A percentile compares a stretch with the other conserved stretches of the same genome.
These are phyloP conservation scores for Dendrobium nobile DNA, from an alignment of 106 monocot species.

Conservation along the genomic window DNA sequence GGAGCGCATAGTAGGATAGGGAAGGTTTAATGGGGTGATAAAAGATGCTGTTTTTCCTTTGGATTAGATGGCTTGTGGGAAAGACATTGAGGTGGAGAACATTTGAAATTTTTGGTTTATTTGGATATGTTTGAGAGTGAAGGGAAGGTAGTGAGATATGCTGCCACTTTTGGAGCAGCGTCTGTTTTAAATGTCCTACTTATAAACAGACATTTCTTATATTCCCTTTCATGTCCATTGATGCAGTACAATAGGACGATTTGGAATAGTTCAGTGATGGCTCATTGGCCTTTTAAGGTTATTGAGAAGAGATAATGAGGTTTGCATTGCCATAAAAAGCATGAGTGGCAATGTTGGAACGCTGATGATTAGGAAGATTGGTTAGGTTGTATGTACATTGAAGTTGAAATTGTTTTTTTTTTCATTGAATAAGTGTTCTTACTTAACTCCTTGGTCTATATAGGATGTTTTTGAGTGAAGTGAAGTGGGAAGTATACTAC, in stretches of 20 bases:
- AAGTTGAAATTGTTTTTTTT: not conserved
- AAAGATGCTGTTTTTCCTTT: not conserved
- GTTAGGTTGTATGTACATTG: not conserved
- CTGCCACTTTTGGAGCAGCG: too few relatives aligned
- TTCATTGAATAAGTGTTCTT: not conserved
- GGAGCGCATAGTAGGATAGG: not conserved
- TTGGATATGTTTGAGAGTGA: not conserved
- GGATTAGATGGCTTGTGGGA: not conserved
- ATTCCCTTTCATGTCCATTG: too few relatives aligned
- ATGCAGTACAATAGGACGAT: too few relatives aligned
- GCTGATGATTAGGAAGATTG: not conserved
- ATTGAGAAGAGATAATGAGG: too few relatives aligned
- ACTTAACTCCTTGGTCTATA: not conserved
- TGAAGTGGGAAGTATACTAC: not conserved
- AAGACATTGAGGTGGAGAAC: not conserved
- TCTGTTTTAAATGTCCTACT: too few relatives aligned
- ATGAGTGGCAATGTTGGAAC: not conserved
- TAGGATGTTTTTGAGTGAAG: not conserved
- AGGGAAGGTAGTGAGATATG: not conserved
- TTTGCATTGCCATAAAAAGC: not conserved
- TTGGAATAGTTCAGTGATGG: too few relatives aligned
- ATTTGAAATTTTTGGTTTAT: not conserved
- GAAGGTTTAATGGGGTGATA: not conserved
- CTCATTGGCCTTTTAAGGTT: too few relatives aligned
- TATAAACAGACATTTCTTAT: too few relatives aligned